Conservation (phyloP, 2,329 filamentous ascomycete genomes). For the Mycogone perniciosa region DNA sequence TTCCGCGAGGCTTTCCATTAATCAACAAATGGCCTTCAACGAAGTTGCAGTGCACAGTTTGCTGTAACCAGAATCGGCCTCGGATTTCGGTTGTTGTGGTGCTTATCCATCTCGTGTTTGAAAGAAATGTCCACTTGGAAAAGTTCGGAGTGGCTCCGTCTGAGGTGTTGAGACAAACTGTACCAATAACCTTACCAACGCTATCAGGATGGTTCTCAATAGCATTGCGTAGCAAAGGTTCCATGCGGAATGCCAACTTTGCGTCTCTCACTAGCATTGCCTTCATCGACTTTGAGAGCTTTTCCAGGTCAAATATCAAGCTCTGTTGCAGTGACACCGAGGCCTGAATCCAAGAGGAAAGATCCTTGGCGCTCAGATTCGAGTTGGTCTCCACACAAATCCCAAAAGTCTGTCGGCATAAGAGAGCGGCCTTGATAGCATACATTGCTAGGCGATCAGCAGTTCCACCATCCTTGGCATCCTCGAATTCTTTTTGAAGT, state of each 20-base stretch:
- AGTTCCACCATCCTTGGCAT: slow-evolving; percentile 29
- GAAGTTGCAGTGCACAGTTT: slow-evolving; percentile 29
- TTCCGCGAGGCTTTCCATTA: slow-evolving; percentile 30
- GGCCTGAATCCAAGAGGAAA: slow-evolving; percentile 17
- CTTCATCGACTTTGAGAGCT: slow-evolving; percentile 2
- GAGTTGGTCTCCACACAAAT: slow-evolving; percentile 1
- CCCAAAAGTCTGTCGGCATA: slow-evolving; percentile 42
- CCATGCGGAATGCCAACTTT: slow-evolving; percentile 12
- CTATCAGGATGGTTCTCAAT: background rate
- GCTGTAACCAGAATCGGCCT: background rate
- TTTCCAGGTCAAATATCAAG: slow-evolving; percentile 14
- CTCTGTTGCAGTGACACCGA: slow-evolving; percentile 25
- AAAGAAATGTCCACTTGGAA: background rate
- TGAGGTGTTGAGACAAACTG: background rate
- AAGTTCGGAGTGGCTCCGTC: background rate
- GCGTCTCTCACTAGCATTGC: slow-evolving; percentile 18
- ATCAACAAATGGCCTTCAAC: slow-evolving; percentile 30
- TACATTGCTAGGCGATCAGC: slow-evolving; percentile 31
- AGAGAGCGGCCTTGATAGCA: slow-evolving; percentile 47
- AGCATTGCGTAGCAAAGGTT: background rate
- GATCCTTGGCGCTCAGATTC: slow-evolving; percentile 3
- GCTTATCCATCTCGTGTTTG: background rate
- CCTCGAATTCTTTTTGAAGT: slow-evolving; percentile 40
- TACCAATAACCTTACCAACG: background rate
- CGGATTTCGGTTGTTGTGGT: background rate